A percentile compares a stretch with the other conserved stretches of the same genome.
These are phyloP conservation scores for Ophiostoma tasmaniense DNA, from an alignment of 2,329 filamentous ascomycete genomes.

Conservation along the genomic window DNA sequence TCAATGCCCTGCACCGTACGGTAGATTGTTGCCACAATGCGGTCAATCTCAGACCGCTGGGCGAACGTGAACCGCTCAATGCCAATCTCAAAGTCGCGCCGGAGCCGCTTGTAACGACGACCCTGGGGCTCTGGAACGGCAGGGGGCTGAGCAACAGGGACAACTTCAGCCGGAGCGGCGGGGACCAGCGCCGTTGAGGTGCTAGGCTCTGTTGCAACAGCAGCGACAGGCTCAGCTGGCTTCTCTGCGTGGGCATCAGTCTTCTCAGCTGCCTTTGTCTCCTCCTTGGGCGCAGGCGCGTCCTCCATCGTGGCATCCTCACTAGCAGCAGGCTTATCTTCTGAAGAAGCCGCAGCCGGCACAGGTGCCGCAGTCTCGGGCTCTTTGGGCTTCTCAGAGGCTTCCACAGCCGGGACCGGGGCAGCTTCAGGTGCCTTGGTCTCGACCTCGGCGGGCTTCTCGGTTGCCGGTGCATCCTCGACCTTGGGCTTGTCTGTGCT, in stretches of 20 bases:
- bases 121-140: conserved; percentile 18
- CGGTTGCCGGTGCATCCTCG: conserved; percentile 5
- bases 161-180: conserved; percentile 10
- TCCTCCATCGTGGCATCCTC: conserved; percentile 9
- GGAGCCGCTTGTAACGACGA: conserved; percentile 29
- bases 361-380: not conserved
- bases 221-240: not conserved
- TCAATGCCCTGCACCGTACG: conserved; percentile 73
- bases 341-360: not conserved
- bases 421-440: not conserved
- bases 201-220: conserved; percentile 10
- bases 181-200: conserved; percentile 11
- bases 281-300: conserved; percentile 10
- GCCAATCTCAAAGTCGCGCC: conserved; percentile 67
- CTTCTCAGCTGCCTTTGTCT: not conserved
- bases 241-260: not conserved
- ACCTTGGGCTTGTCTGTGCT: conserved; percentile 9
- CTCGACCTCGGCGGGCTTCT: not conserved
- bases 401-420: not conserved
- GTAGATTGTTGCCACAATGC: conserved; percentile 76
- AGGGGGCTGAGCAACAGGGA: conserved; percentile 9
- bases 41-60: conserved; percentile 65
- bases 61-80: conserved; percentile 65
- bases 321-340: not conserved
- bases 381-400: conserved; percentile 8